Evolutionary conservation across 768 basidiomycete genomes (phyloP), one percentile per base, ranked within the genome.

Genomic region (Podaxis sp.): DNA sequence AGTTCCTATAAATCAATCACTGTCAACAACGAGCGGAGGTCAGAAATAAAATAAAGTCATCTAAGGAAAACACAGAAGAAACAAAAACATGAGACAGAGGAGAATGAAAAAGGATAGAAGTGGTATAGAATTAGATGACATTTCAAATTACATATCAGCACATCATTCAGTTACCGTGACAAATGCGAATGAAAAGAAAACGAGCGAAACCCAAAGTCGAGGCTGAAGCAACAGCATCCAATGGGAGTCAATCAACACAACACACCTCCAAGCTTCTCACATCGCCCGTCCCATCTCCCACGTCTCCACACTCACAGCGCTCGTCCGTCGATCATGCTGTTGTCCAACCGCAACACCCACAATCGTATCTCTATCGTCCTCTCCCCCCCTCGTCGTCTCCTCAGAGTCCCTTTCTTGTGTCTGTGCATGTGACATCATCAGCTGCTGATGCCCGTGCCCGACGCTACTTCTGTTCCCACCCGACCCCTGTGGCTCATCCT

Each of bases 261-360:
- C 41, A 65, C 66, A 51, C 66, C 24, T 63, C n/a, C 24, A 51
- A 64, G 65, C 66, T 67, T 67, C 69, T 76, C 76, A 82, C 73
- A 82, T 17, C 63, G 79, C 81, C 58, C 65, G 66, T 29, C 75
- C 75, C 13, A 77, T 78, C 51, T 78, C 75, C 79, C 79, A 80
- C 47, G 75, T 73, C 22, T 72, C 64, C 50, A 65, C 65, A 65
- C 70, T 65, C 59, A 67, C 59, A 22, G 66, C 68, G 63, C 71
- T 74, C 64, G 66, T 64, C 49, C 67, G 73, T 56, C 71, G 69
- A 61, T 67, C 69, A 62, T 73, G 64, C 46, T 66, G 62, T 57
- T 66, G 57, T 49, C 65, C 58, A 43, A 15, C 59, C 47, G 13
- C 56, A 43, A 36, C 66, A 19, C 68, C 72, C 24, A 68, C 65